Conservation (phyloP, 345 rosid species). For the Punica granatum region DNA sequence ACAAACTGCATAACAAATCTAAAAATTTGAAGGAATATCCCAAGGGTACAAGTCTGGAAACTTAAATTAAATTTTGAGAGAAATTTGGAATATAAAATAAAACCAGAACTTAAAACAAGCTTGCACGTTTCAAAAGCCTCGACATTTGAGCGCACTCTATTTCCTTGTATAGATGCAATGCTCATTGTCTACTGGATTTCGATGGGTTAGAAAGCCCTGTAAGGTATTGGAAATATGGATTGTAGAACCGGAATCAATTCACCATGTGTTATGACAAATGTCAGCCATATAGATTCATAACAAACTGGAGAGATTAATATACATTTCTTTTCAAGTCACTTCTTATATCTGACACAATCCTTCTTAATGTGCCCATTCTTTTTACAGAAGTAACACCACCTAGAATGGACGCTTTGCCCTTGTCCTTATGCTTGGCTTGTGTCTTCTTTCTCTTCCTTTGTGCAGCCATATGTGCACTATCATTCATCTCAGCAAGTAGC, state of each 20-base stretch:
- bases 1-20: background rate
- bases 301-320: background rate
- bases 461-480: background rate
- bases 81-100: too few relatives aligned
- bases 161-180: background rate
- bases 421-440: background rate
- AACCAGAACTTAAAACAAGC: background rate
- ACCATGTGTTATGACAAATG: background rate
- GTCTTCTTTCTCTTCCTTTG: background rate
- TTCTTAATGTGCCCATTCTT: slow-evolving; percentile 2
- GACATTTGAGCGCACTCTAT: background rate
- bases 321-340: background rate
- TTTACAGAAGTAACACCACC: slow-evolving; percentile 5
- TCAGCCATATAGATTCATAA: slow-evolving; percentile 7
- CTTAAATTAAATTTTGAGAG: background rate
- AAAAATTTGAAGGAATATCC: background rate
- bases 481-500: background rate
- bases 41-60: background rate
- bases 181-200: background rate
- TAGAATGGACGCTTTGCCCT: background rate
- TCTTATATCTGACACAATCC: background rate
- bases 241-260: slow-evolving; percentile 7
- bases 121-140: background rate
- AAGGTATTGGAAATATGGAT: slow-evolving; percentile 5
- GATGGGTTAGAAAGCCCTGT: slow-evolving; percentile 5